A percentile compares a stretch with the other conserved stretches of the same genome.
Conservation (phyloP, 495 filamentous ascomycete species). For the Poronia punctata region DNA sequence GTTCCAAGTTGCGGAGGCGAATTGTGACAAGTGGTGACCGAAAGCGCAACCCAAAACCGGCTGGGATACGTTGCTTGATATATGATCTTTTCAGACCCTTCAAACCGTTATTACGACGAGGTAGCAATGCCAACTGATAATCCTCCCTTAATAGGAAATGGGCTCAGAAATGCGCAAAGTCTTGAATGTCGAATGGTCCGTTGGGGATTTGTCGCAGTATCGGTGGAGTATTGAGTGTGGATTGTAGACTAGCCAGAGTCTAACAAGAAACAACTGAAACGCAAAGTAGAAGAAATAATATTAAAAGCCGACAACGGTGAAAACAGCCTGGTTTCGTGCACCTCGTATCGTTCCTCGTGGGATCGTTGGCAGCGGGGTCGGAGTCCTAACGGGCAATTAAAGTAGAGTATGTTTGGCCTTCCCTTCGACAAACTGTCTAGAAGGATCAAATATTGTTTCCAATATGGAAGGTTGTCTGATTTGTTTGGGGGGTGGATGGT, state of each 20-base stretch:
- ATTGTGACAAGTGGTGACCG: conserved; percentile 11
- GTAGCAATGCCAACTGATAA: not conserved
- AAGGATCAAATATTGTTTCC: conserved; percentile 5
- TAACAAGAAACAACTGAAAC: conserved; percentile 2
- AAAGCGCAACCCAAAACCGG: conserved; percentile 5
- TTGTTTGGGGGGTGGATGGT: no score
- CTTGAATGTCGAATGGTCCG: conserved; percentile 5
- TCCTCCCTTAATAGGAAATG: not conserved
- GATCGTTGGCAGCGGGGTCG: conserved; percentile 4
- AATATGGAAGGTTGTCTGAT: conserved; percentile 1
- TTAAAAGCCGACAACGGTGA: no score
- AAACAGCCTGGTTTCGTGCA: conserved; percentile 9
- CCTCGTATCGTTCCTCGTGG: conserved; percentile 7
- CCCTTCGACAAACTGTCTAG: conserved; percentile 5
- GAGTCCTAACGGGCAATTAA: conserved; percentile 4
- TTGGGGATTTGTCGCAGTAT: conserved; percentile 7
- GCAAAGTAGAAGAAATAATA: conserved; percentile 4
- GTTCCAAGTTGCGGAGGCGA: conserved; percentile 8
- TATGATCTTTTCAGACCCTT: conserved; percentile 1
- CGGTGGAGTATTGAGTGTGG: conserved; percentile 9
- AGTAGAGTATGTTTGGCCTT: conserved; percentile 8
- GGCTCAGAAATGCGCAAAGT: conserved; percentile 5
- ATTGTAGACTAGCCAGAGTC: conserved; percentile 15
- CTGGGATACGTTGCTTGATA: conserved; percentile 12
- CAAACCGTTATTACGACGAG: no score